Evolutionary conservation across 768 basidiomycete genomes (phyloP), one percentile per base, ranked within the genome.

Genomic region (Leccinellum rugosiceps): DNA sequence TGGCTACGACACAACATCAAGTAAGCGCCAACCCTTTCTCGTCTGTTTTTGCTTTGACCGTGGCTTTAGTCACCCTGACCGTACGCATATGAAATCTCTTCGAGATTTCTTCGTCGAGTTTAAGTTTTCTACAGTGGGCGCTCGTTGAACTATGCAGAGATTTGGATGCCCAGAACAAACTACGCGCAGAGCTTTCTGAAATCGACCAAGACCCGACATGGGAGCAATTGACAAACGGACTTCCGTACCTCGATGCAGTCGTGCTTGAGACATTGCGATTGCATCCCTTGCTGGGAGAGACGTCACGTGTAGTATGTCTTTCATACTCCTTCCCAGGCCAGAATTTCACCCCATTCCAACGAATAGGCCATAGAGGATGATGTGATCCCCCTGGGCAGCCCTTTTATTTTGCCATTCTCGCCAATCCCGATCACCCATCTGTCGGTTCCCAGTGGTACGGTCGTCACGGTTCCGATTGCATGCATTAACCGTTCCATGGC

Each of bases 181-280:
- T 86, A 4, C 78, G 82, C 19, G 71, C 77, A 4, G 83, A 86
- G 52, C 72, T 86, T 2, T 72, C 83, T 13, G 57, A 71, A 7
- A 63, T 74, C 1, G 68, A 60, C n/a, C 59, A 45, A 25, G 83
- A 85, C 63, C 82, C 83, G 15, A 79, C 78, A 7, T 83, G 77
- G 72, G 82, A 84, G 15, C 78, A 83, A 60, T 71, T 85, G 1
- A 75, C 72, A 3, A 75, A 76, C 4, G 73, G 58, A 11, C 66
- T 86, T 13, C 83, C 82, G 1, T 84, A 80, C 65, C 79, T 86
- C 9, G 81, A 85, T 63, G 78, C 80, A 0, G 73, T 80, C 3
- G 75, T 77, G 2, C 76, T 76, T 19, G 82, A 82, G 61, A 70
- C 71, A 1, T 67, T 83, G 19, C 72, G 80, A 2, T 51, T 80